Base-by-base conservation (phyloP, 768 basidiomycete species). In the Chalciporus pseudorubinellus region DNA sequence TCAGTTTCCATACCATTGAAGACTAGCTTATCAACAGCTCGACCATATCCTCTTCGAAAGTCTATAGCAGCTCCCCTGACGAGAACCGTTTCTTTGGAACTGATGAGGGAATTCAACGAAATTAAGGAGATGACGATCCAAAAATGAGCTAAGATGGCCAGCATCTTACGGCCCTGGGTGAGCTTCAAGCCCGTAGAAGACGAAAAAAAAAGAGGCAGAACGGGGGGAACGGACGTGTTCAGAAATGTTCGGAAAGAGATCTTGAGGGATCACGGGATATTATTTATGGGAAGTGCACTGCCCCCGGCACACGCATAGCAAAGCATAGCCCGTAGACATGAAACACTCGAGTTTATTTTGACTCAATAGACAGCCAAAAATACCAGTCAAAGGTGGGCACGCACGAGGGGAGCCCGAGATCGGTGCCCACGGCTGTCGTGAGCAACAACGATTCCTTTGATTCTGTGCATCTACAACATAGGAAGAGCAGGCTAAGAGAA, bases 91-190 rank as follows among this genome's bases (percentile, higher is more conserved):
- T 36, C 52, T n/a, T 14, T 22, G 29, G 45, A 48, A 2, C 33
- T 50, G 7, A 48, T 33, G 13, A 13, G 36, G 18, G 49, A 29
- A 33, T 49, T n/a, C 21, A 57, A 21, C 10, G 42, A 42, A 19
- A 43, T 20, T 22, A 24, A 51, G 34, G 16, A 38, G 26, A 24
- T 6, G 36, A 2, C 9, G 6, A 28, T 45, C 26, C 22, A 34
- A 48, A 42, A 14, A 31, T 40, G 40, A 48, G 18, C 20, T 36
- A 40, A 48, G 57, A 53, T 42, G 54, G 39, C 33, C 57, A 49
- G 57, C 57, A 58, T 58, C 57, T 56, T 50, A 22, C 26, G 24
- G 22, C 48, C n/a, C n/a, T n/a, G n/a, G 22, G 21, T 42, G 46
- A 51, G 50, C 54, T 41, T 55, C 54, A 46, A 58, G 54, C 57